Evolutionary conservation across 2,329 filamentous ascomycete species (phyloP).

Genomic region (Rhynchosporium secalis): DNA sequence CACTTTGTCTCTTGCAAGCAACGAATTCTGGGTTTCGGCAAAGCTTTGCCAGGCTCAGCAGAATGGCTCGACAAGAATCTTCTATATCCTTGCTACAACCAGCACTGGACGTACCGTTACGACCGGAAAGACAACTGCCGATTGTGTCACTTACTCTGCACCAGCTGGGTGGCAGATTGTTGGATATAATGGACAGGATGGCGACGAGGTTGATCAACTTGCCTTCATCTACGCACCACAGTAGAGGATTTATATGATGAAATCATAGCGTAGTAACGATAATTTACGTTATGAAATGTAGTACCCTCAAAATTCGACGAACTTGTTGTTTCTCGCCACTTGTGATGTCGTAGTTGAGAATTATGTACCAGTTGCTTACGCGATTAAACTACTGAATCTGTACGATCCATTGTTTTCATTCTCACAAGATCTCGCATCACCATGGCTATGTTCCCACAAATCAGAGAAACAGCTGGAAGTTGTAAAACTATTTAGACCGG

Average conservation of each 20-base stretch:
- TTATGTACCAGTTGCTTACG: too few species aligned
- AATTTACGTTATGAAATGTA: too few species aligned
- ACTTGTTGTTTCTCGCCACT: too few species aligned
- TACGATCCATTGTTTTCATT: too few species aligned
- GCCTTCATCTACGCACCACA: conserved; percentile 49
- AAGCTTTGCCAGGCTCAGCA: conserved; percentile 53
- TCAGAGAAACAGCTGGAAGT: background rate
- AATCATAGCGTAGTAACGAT: background rate
- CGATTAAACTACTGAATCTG: too few species aligned
- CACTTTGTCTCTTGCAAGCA: conserved; percentile 46
- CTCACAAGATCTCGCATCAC: too few species aligned
- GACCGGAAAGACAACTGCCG: conserved; percentile 47
- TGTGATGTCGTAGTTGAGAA: too few species aligned
- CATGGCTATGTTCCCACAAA: too few species aligned
- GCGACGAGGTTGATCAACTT: conserved; percentile 57
- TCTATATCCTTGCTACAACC: conserved; percentile 56
- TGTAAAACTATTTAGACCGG: too few species aligned
- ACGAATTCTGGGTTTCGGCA: conserved; percentile 52
- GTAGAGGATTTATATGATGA: conserved; percentile 30
- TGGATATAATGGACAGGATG: conserved; percentile 53
- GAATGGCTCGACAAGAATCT: conserved; percentile 50
- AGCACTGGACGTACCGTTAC: conserved; percentile 48
- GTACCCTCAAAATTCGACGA: too few species aligned
- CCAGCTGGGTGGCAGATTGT: conserved; percentile 53
- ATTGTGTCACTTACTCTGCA: conserved; percentile 50